phyloP scores from a whole-genome alignment of 129 eudicot species.

The Flaveria ramosissima region DNA sequence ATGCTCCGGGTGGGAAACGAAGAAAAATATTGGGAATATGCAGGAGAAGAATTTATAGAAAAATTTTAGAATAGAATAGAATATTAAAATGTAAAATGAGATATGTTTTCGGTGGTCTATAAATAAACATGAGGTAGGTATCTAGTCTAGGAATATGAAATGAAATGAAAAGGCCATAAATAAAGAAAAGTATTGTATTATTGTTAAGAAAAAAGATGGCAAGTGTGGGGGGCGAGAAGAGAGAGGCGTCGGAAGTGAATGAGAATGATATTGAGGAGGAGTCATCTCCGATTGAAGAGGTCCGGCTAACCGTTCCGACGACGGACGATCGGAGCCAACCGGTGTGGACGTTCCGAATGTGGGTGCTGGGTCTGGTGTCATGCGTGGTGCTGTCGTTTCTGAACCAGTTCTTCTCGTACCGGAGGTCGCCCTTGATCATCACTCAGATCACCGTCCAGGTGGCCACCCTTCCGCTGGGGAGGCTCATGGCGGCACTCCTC shows the following conservation, averaged over 20 bases:
- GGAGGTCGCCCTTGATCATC: conserved; percentile 53
- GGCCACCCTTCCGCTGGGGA: conserved; percentile 72
- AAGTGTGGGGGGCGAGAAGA: conserved; percentile 31
- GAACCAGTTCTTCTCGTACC: conserved; percentile 69
- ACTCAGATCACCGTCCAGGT: conserved; percentile 73
- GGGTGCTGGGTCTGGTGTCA: conserved; percentile 67
- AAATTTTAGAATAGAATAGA: too few species aligned
- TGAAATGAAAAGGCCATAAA: not conserved
- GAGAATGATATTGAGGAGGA: too few species aligned
- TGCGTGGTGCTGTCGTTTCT: conserved; percentile 67
- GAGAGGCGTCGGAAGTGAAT: not conserved
- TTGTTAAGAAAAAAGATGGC: conserved; percentile 13
- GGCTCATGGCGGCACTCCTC: conserved; percentile 62
- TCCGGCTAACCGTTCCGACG: conserved; percentile 66
- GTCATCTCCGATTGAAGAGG: conserved; percentile 72
- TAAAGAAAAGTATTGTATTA: too few species aligned
- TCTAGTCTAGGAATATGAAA: too few species aligned
- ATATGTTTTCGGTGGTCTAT: too few species aligned
- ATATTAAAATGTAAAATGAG: too few species aligned
- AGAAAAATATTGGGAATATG: too few species aligned
- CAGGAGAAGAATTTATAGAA: too few species aligned
- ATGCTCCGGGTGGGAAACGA: too few species aligned
- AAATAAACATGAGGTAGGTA: too few species aligned
- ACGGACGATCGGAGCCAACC: conserved; percentile 71
- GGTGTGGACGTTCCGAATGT: conserved; percentile 88